Evolutionary conservation across 306 rosid species (phyloP).

Genomic region (Fagus sylvatica): DNA sequence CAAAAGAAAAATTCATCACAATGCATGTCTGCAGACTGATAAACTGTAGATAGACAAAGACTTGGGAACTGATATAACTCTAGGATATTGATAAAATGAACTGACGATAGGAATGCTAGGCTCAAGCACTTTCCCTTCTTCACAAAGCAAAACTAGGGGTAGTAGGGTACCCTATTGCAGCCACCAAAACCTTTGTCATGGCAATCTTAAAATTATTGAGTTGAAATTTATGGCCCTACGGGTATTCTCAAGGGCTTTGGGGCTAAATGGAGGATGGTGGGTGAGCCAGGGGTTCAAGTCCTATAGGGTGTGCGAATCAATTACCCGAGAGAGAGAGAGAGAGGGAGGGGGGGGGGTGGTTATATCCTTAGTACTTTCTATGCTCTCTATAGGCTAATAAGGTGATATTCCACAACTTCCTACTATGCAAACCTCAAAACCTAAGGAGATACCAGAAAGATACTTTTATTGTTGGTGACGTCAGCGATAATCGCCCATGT

Average conservation of each 20-base stretch:
- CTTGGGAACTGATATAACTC: neutral
- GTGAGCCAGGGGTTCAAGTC: neutral
- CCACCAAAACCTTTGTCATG: neutral
- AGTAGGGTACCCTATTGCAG: neutral
- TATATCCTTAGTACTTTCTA: no score
- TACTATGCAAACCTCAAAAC: neutral
- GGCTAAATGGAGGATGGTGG: neutral
- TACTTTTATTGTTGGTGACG: neutral
- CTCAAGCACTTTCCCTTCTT: neutral
- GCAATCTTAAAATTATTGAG: no score
- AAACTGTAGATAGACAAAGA: neutral
- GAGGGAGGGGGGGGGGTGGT: no score
- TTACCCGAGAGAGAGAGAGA: neutral
- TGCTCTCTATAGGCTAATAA: no score
- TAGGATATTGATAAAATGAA: neutral
- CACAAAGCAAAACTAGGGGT: neutral
- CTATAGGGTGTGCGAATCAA: no score
- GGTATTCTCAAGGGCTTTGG: neutral
- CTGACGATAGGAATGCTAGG: neutral
- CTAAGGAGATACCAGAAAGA: neutral
- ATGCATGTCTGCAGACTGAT: constrained; percentile 1
- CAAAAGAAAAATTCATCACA: neutral
- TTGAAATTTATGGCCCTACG: neutral
- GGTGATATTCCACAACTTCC: no score
- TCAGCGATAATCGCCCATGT: no score